Percentiles rank a stretch among this genome's conserved stretches.
phyloP scores from a whole-genome alignment of 164 flowering plant species.

The Saururus chinensis region DNA sequence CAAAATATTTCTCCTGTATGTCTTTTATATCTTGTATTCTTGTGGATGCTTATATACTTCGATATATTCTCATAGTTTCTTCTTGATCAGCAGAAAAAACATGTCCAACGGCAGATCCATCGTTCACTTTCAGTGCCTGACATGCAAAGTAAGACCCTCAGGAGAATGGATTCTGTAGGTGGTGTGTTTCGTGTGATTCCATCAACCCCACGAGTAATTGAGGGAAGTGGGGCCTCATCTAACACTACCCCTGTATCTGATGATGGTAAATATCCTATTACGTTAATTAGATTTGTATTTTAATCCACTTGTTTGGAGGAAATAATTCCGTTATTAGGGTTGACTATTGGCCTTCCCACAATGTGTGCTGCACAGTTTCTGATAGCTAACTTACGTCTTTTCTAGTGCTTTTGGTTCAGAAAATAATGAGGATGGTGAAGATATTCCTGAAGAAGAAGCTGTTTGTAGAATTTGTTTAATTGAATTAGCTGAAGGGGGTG shows the following conservation, averaged over 20 bases:
- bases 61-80: constrained; percentile 1
- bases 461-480: constrained; percentile 89
- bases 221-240: constrained; percentile 19
- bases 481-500: constrained; percentile 85
- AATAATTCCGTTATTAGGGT: too few relatives aligned
- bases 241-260: constrained; percentile 19
- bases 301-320: too few relatives aligned
- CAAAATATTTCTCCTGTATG: constrained; percentile 34
- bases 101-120: constrained; percentile 29
- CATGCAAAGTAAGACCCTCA: constrained; percentile 34
- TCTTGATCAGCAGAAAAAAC: constrained; percentile 35
- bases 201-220: constrained; percentile 59
- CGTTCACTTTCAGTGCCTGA: constrained; percentile 91
- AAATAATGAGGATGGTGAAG: constrained; percentile 58
- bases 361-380: constrained; percentile 4
- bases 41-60: background rate
- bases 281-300: background rate
- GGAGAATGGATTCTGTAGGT: constrained; percentile 55
- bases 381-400: constrained; percentile 16
- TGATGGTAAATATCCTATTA: constrained; percentile 32
- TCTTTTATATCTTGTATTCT: constrained; percentile 3
- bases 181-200: constrained; percentile 63
- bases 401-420: constrained; percentile 31
- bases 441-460: constrained; percentile 93
- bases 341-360: background rate